Base-by-base conservation (phyloP, 495 filamentous ascomycete genomes). In the Daldinia vernicosa region DNA sequence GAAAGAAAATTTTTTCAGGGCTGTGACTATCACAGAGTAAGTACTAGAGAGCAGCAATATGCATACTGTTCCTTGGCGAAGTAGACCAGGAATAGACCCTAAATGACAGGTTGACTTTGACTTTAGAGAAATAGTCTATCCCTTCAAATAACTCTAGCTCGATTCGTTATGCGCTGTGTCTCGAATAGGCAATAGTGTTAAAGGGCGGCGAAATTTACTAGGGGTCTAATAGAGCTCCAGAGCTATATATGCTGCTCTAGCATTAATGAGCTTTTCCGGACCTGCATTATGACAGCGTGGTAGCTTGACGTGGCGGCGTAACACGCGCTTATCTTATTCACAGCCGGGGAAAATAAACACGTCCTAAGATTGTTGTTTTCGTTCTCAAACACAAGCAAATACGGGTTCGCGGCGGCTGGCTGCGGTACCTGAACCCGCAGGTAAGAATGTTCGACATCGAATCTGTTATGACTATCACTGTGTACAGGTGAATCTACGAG, bases 231-330 rank as follows among this genome's bases (percentile, higher is more conserved):
- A 45, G 27, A 66, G n/a, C 26, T n/a, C 54, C 28, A 37, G 43
- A 70, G 19, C 45, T 58, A 43, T 62, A 11, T 17, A 57, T 43
- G 37, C 14, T 35, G 32, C 30, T 28, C 39, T 35, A 63, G 35
- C 62, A 55, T 35, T 32, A 66, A 70, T 37, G 68, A 60, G 62
- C 51, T 64, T 47, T 35, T 17, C 51, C 24, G 74, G 74, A 77
- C 75, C 75, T 77, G 75, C 75, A 77, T 77, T 47, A 59, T 69
- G 57, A 67, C 61, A 65, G 64, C 59, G 26, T 61, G 39, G 43
- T 59, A 58, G 33, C 61, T 77, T 72, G 67, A 77, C 71, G 72
- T 75, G 71, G 72, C 72, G 69, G 63, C 59, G 64, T 64, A 43
- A 70, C 57, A 71, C 50, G 61, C 63, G 64, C 62, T 67, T 62